Conservation (phyloP, 2,329 filamentous ascomycete species). For the Sordariomycetes sp. region DNA sequence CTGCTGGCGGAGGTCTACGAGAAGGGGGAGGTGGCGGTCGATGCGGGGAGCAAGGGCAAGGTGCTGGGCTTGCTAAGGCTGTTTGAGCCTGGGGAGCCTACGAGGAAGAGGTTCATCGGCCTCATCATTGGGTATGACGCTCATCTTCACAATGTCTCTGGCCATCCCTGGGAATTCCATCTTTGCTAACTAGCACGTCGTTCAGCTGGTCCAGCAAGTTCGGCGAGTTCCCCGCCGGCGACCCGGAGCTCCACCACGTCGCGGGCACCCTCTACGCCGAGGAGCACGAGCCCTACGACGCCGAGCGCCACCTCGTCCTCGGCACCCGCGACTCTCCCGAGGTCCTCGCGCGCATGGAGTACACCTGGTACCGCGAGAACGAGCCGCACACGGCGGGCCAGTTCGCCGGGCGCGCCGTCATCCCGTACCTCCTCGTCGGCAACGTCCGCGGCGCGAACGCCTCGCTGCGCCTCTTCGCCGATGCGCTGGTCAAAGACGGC, state of each 20-base stretch:
- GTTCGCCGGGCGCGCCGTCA: slow-evolving; percentile 74
- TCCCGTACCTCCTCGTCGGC: slow-evolving; percentile 82
- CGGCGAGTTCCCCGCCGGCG: slow-evolving; percentile 79
- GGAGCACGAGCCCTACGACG: slow-evolving; percentile 85
- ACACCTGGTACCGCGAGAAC: slow-evolving; percentile 84
- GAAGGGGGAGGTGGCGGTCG: slow-evolving; percentile 68
- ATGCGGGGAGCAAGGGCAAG: slow-evolving; percentile 60
- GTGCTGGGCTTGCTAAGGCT: slow-evolving; percentile 67
- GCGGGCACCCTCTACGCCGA: slow-evolving; percentile 81
- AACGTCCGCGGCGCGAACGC: slow-evolving; percentile 84
- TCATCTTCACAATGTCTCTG: slow-evolving; percentile 6
- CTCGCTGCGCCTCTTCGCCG: slow-evolving; percentile 53
- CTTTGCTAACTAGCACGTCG: not conserved
- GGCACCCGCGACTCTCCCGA: slow-evolving; percentile 83
- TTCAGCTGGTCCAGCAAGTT: slow-evolving; percentile 66
- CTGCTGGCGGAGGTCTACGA: slow-evolving; percentile 84
- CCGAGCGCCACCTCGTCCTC: slow-evolving; percentile 77
- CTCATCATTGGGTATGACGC: slow-evolving; percentile 62
- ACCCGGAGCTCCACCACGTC: slow-evolving; percentile 90
- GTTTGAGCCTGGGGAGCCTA: slow-evolving; percentile 75
- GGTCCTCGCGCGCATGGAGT: slow-evolving; percentile 71
- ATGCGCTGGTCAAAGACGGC: slow-evolving; percentile 24
- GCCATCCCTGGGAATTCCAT: not conserved
- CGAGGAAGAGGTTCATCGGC: slow-evolving; percentile 79
- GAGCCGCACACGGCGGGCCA: slow-evolving; percentile 76